phyloP scores from a whole-genome alignment of 176 grass and related monocot species.

The Poa pratensis region DNA sequence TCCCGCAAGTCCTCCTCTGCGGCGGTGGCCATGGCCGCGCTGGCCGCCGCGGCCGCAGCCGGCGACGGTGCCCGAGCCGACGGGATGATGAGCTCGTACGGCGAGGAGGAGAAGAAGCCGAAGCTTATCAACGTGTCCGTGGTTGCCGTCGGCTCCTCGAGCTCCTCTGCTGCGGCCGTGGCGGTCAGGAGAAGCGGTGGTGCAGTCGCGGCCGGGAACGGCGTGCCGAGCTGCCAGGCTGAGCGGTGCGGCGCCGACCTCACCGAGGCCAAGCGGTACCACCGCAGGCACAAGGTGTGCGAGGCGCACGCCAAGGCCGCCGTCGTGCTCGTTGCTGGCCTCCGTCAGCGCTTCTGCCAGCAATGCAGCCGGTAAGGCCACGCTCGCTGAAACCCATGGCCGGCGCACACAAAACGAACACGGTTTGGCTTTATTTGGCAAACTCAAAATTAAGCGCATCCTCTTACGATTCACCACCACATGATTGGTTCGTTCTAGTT shows the following conservation, averaged over 20 bases:
- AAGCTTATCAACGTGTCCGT: slow-evolving; percentile 6
- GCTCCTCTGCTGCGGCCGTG: slow-evolving; percentile 15
- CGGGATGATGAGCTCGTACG: not conserved
- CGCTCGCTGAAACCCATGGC: not conserved
- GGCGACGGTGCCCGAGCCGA: slow-evolving; percentile 24
- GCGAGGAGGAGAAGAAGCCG: slow-evolving; percentile 44
- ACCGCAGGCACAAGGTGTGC: slow-evolving; percentile 94
- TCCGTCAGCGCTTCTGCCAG: slow-evolving; percentile 98
- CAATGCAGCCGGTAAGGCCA: slow-evolving; percentile 90
- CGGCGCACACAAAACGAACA: not conserved
- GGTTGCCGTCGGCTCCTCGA: not conserved
- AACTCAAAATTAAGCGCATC: slow-evolving; percentile 14
- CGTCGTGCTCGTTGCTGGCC: slow-evolving; percentile 80
- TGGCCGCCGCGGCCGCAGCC: slow-evolving; percentile 48
- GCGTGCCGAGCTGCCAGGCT: slow-evolving; percentile 70
- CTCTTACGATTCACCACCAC: not conserved
- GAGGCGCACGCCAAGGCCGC: slow-evolving; percentile 74
- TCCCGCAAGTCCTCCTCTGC: slow-evolving; percentile 20
- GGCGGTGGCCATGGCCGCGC: slow-evolving; percentile 54
- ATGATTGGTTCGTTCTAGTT: not conserved
- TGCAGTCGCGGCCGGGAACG: slow-evolving; percentile 26
- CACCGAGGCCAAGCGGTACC: slow-evolving; percentile 67
- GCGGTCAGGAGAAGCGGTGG: slow-evolving; percentile 40
- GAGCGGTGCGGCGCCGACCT: slow-evolving; percentile 84
- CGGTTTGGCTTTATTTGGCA: not conserved